Evolutionary conservation across 768 basidiomycete genomes (phyloP).

Genomic region (Boletus rubroflammeus): DNA sequence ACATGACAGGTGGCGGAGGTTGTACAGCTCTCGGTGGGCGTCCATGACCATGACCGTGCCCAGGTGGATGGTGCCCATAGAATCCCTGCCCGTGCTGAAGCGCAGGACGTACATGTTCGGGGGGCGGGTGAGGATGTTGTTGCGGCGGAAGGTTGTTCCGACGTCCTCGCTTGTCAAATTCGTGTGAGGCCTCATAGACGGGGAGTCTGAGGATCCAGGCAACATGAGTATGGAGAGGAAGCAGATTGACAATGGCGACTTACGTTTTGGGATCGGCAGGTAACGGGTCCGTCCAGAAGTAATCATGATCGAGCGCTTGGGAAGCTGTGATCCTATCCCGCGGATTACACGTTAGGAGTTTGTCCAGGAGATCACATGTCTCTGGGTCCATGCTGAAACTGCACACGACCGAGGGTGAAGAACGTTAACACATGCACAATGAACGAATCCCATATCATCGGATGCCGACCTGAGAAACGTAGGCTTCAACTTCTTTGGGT

Average conservation of each 20-base stretch:
- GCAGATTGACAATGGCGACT: slow-evolving; percentile 20
- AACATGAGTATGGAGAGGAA: neutral
- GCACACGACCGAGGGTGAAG: slow-evolving; percentile 1
- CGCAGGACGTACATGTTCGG: slow-evolving; percentile 34
- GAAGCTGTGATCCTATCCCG: slow-evolving; percentile 77
- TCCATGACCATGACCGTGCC: slow-evolving; percentile 22
- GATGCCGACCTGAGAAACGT: slow-evolving; percentile 57
- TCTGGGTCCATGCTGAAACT: slow-evolving; percentile 59
- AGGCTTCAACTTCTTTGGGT: slow-evolving; percentile 52
- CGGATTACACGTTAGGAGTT: slow-evolving; percentile 80
- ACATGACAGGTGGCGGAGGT: slow-evolving; percentile 25
- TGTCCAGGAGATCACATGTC: slow-evolving; percentile 79
- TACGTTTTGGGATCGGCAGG: slow-evolving; percentile 83
- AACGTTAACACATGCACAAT: slow-evolving; percentile 1
- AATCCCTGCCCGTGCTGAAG: slow-evolving; percentile 28
- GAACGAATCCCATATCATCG: neutral
- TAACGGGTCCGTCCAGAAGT: slow-evolving; percentile 90
- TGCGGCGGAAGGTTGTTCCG: slow-evolving; percentile 37
- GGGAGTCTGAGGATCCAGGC: slow-evolving; percentile 48
- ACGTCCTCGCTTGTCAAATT: slow-evolving; percentile 73
- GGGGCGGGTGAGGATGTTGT: slow-evolving; percentile 26
- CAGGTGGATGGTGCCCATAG: slow-evolving; percentile 34
- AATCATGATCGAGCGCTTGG: slow-evolving; percentile 86
- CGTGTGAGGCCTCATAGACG: slow-evolving; percentile 77
- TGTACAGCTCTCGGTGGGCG: slow-evolving; percentile 31